Evolutionary conservation across 2,329 filamentous ascomycete species (phyloP), one percentile per base, ranked within the genome.

Genomic region (Zopfia rhizophila): DNA sequence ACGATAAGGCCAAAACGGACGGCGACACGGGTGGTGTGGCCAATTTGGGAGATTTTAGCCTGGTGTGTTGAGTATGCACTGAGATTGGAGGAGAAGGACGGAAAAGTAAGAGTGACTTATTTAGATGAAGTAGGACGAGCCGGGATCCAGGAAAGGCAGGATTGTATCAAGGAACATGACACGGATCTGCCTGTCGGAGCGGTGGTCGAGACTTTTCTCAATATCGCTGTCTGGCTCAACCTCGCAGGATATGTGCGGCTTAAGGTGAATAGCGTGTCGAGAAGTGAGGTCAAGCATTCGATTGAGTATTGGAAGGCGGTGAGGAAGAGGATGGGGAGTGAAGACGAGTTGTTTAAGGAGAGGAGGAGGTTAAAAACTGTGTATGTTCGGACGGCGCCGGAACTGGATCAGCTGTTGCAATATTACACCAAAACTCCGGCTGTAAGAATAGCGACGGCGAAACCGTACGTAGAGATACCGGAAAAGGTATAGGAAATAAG

Each of bases 401-500:
- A 51, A 25, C 32, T 58, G 4, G 54, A 60, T 8, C 45, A 32
- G 3, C 14, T 66, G 43, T 29, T 65, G 24, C 57, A 59, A 45
- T 62, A 60, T 44, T 60, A 62, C 49, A 53, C 44, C 22, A 62
- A 60, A n/a, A n/a, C n/a, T n/a, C n/a, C n/a, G 51, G 51, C 55
- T 16, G 50, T 65, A 21, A 45, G 51, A 36, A 53, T 63, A 44
- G 56, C 51, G 35, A 56, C 48, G 16, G 53, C 49, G 47, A 57
- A 54, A 50, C 51, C 53, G 5, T 38, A 31, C 3, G 24, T 54
- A 10, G 58, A 63, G 24, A 39, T 56, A 16, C 52, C 52, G 5
- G 56, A 61, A 46, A 48, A 41, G 38, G 56, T 61, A 31, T 63
- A 39, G 22, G 24, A n/a, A n/a, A n/a, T n/a, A n/a, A n/a, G n/a